Evolutionary conservation across 495 filamentous ascomycete species (phyloP), one percentile per base, ranked within the genome.

Genomic region (Aspergillus ellipticus): DNA sequence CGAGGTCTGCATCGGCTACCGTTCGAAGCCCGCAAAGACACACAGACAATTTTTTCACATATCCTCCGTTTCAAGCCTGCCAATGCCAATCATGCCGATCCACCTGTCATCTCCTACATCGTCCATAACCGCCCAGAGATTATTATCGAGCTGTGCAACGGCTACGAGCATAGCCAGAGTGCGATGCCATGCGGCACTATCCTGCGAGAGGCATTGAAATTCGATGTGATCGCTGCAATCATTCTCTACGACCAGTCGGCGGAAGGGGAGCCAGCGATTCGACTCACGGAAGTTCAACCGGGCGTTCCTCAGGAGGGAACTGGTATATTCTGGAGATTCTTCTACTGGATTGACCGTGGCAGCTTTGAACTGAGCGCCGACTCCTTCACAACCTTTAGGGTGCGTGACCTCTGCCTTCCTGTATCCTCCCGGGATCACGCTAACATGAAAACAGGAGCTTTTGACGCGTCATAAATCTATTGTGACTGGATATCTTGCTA

Each of bases 291-390:
- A 0, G 82, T 95, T 53, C 84, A 91, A 59, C 79, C 82, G 19
- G 82, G 85, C 22, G 68, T 79, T 11, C 82, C 77, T 26, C 86
- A 90, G 58, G 84, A 76, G 10, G 91, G 91, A 16, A 77, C 82
- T 13, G 92, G 92, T 0, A 82, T 96, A 2, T 97, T 99, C 66
- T 99, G 95, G 95, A 83, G 79, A n/a, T 97, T 97, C 72, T 99
- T 99, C 65, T 82, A 89, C 46, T 99, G 92, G 89, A 96, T 99
- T 54, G 90, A 97, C 67, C 85, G 88, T 64, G 87, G 90, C 56
- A 90, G 87, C 16, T 99, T 99, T 68, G 95, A 99, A 75, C 88
- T 97, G 55, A 92, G 91, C 63, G 92, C 95, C 28, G 95, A 97
- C 75, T 92, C 95, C 1, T 99, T 97, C 64, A 94, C 89, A 37